Evolutionary conservation across 768 basidiomycete species (phyloP), one percentile per base, ranked within the genome.

Genomic region (Rossbeevera mucosa): DNA sequence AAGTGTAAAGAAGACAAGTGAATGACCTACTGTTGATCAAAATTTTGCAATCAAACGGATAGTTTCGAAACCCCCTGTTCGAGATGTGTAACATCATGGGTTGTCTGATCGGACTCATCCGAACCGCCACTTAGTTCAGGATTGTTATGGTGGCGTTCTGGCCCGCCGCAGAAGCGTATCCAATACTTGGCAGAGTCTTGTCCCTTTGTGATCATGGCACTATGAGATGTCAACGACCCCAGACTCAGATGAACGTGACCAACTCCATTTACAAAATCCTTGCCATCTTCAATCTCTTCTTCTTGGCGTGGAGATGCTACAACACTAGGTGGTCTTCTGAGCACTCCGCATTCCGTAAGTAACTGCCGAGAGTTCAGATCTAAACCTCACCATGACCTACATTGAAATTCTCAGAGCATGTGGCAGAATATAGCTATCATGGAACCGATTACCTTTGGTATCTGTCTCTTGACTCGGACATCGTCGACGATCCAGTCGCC

Each of bases 381-480:
- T 38, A 5, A 2, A 20, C 9, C n/a, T 20, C 2, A n/a, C 18
- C 48, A 26, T 29, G 13, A 13, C 28, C 21, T 16, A 4, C 7
- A 30, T 18, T 0, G 12, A 36, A 21, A 28, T 20, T 8, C 11
- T n/a, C n/a, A 52, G 50, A 16, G 4, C 26, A 22, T 16, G 40
- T 21, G 20, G 36, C 12, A 5, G 12, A 8, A 7, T 58, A 58
- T 44, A 48, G 42, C 25, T 58, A 58, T 53, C 57, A 25, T 4
- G 56, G 56, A 18, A 18, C 41, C 2, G 56, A 58, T 16, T 58
- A 58, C 22, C 57, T 56, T 1, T 6, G 58, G 1, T 44, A 53
- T 20, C 44, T 58, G 14, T 47, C 57, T 4, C 31, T 59, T 11
- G 18, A 38, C 18, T 38, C 36, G 18, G 16, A 30, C 13, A 9